A percentile compares a stretch with the other conserved stretches of the same genome.
phyloP scores from a whole-genome alignment of 139 green algal genomes.

The Haematococcus lacustris region DNA sequence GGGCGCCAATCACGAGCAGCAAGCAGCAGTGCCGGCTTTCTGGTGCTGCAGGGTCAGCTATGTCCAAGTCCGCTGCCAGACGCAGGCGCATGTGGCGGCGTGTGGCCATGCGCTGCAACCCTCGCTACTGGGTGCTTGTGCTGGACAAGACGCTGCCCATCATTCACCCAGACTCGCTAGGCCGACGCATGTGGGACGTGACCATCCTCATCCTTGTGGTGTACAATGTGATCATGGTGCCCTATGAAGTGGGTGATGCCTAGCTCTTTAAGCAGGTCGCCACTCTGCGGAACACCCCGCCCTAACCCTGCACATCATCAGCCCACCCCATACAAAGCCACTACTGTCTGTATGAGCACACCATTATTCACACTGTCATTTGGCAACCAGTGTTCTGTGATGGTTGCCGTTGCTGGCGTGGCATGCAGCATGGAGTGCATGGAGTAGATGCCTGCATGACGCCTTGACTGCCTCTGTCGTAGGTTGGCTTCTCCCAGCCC shows the following conservation, averaged over 20 bases:
- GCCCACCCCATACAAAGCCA: not conserved
- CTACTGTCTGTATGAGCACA: not conserved
- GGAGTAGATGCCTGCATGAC: not conserved
- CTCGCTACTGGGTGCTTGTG: slow-evolving; percentile 30
- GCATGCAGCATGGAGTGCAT: not conserved
- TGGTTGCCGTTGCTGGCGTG: not conserved
- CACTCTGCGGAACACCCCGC: not conserved
- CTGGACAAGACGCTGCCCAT: slow-evolving; percentile 43
- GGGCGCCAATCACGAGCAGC: no score
- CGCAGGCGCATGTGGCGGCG: slow-evolving; percentile 14
- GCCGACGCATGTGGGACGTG: slow-evolving; percentile 38
- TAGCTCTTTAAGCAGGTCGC: slow-evolving; percentile 2
- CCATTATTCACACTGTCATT: not conserved
- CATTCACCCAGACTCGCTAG: slow-evolving; percentile 20
- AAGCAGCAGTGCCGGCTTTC: no score
- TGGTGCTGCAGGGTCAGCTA: not conserved
- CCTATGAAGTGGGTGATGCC: slow-evolving; percentile 12
- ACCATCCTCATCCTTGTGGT: slow-evolving; percentile 49
- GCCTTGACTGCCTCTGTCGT: not conserved
- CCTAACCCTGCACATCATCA: not conserved
- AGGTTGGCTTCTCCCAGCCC: slow-evolving; percentile 16
- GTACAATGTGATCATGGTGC: slow-evolving; percentile 42
- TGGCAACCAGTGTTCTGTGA: not conserved
- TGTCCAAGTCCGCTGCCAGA: not conserved
- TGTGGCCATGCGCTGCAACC: slow-evolving; percentile 16